A percentile compares a stretch with the other conserved stretches of the same genome.
phyloP scores from a whole-genome alignment of 805 yeast species.

The Candida quercuum region DNA sequence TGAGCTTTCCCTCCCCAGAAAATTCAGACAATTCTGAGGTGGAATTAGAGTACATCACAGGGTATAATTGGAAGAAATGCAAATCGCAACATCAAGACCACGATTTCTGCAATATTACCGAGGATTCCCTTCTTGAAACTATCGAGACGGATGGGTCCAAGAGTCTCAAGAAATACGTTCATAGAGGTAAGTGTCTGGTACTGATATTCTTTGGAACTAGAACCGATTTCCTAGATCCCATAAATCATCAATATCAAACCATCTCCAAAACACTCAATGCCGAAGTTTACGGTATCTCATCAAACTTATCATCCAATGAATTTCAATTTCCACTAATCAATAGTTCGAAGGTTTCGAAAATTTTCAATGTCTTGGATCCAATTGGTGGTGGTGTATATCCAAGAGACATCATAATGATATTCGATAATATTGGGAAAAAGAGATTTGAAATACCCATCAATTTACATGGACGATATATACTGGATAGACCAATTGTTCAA shows the following conservation, averaged over 20 bases:
- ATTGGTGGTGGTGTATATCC: slow-evolving; percentile 26
- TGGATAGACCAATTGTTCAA: slow-evolving; percentile 11
- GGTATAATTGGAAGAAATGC: neutral
- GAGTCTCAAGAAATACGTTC: slow-evolving; percentile 3
- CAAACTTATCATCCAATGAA: slow-evolving; percentile 9
- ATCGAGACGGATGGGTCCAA: slow-evolving; percentile 1
- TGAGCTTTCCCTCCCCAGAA: neutral
- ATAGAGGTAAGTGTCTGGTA: slow-evolving; percentile 9
- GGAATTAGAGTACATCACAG: neutral
- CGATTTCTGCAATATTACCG: neutral
- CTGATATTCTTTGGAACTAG: slow-evolving; percentile 22
- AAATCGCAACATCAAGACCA: neutral
- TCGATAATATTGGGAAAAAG: slow-evolving; percentile 15
- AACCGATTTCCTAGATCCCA: slow-evolving; percentile 10
- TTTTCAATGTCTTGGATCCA: slow-evolving; percentile 20
- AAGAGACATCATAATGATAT: slow-evolving; percentile 18
- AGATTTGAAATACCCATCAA: slow-evolving; percentile 12
- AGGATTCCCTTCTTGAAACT: slow-evolving; percentile 10
- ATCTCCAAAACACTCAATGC: slow-evolving; percentile 5
- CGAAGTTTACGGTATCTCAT: slow-evolving; percentile 18
- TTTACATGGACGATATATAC: slow-evolving; percentile 5
- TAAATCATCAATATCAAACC: slow-evolving; percentile 2
- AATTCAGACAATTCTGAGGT: neutral
- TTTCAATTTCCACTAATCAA: slow-evolving; percentile 17
- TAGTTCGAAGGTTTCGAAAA: slow-evolving; percentile 11